Percentiles rank a stretch among this genome's conserved stretches.
These are phyloP conservation scores for Zelonia costaricensis DNA, from an alignment of 208 protist genomes.

Conservation along the genomic window DNA sequence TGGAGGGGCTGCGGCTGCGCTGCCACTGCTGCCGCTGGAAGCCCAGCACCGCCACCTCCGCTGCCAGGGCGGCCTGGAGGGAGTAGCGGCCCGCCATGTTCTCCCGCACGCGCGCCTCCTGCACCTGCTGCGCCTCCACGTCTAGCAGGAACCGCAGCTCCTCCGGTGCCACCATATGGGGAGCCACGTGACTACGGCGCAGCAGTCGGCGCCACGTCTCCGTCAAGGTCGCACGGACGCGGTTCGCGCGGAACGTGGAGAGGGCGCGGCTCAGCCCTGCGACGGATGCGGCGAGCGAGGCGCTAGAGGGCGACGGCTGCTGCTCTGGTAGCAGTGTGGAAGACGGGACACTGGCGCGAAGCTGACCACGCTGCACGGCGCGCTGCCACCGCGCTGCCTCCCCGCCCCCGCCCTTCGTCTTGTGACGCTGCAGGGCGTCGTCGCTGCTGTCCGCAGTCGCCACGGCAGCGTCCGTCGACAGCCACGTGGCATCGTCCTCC, in stretches of 20 bases:
- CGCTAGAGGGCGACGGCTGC: no score
- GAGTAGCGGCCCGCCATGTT: conserved; percentile 71
- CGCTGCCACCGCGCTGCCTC: conserved; percentile 24
- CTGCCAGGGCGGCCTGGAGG: conserved; percentile 57
- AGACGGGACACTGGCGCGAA: no score
- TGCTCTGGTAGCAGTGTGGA: no score
- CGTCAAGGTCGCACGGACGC: conserved; percentile 12
- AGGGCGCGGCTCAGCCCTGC: no score
- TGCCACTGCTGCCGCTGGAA: conserved; percentile 13
- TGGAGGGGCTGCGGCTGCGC: background rate
- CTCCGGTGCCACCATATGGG: conserved; percentile 14
- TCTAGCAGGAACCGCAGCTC: conserved; percentile 33
- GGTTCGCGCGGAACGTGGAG: conserved; percentile 18
- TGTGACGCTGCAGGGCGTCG: background rate
- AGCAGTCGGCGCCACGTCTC: conserved; percentile 33
- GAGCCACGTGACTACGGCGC: conserved; percentile 19
- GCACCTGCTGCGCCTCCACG: conserved; percentile 31
- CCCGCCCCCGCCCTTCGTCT: no score
- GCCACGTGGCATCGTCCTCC: conserved; percentile 60
- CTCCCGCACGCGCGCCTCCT: conserved; percentile 42
- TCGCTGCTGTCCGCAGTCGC: background rate
- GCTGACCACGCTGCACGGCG: conserved; percentile 20
- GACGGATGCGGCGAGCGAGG: conserved; percentile 12
- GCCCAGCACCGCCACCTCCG: conserved; percentile 56
- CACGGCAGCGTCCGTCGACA: conserved; percentile 8